Conservation (phyloP, 2,329 filamentous ascomycete genomes). For the Cladophialophora exuberans region DNA sequence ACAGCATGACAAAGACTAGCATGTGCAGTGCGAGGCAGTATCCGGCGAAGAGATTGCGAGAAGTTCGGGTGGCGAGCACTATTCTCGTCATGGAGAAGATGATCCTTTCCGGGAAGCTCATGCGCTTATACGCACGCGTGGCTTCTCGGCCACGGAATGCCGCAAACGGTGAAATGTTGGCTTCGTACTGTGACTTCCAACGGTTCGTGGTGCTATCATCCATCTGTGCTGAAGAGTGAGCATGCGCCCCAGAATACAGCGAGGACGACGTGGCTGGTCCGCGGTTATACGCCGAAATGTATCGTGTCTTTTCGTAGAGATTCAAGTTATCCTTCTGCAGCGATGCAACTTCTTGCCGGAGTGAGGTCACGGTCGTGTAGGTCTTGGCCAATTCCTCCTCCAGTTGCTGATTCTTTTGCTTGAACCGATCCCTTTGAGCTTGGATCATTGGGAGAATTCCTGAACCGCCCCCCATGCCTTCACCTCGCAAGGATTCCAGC, state of each 20-base stretch:
- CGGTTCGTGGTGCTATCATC: constrained; percentile 74
- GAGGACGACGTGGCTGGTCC: constrained; percentile 65
- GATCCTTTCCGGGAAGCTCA: constrained; percentile 87
- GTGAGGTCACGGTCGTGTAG: constrained; percentile 78
- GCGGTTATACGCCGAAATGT: constrained; percentile 90
- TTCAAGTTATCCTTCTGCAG: constrained; percentile 95
- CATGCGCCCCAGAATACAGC: constrained; percentile 63
- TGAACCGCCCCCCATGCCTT: constrained; percentile 72
- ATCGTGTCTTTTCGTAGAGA: constrained; percentile 96
- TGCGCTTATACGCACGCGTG: constrained; percentile 84
- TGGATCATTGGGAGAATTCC: constrained; percentile 98
- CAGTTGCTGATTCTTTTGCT: constrained; percentile 88
- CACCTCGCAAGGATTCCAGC: constrained; percentile 64
- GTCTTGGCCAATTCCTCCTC: constrained; percentile 86
- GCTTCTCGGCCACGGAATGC: constrained; percentile 94
- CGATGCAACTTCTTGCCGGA: constrained; percentile 87
- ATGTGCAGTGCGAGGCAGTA: constrained; percentile 90
- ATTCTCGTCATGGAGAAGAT: constrained; percentile 90
- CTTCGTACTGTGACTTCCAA: constrained; percentile 91
- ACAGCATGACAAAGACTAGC: constrained; percentile 83
- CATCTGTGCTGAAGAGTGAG: constrained; percentile 67
- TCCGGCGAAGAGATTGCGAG: constrained; percentile 88
- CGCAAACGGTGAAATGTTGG: constrained; percentile 92
- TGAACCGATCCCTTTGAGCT: constrained; percentile 96
- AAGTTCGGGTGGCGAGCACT: constrained; percentile 85